Conservation (phyloP, 169 alveolate genomes). For the Eimeria praecox region DNA sequence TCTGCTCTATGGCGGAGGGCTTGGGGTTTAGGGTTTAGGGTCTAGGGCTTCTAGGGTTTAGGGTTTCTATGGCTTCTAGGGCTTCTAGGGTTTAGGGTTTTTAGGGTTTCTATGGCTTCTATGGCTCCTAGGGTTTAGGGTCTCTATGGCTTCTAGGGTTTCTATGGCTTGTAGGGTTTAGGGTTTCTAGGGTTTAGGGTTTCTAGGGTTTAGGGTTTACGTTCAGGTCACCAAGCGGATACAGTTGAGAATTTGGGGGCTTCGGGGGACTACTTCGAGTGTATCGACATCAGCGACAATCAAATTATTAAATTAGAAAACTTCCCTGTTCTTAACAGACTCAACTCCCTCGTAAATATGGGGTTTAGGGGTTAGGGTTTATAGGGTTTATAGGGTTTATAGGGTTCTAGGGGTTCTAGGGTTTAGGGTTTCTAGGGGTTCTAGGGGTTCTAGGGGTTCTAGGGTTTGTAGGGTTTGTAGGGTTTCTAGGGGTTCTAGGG, state of each 20-base stretch:
- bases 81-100: too few species aligned
- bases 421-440: background rate
- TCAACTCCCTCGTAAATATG: slow-evolving; percentile 89
- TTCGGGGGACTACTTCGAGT: slow-evolving; percentile 93
- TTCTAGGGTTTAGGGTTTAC: too few species aligned
- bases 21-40: too few species aligned
- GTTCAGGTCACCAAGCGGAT: slow-evolving; percentile 90
- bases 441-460: background rate
- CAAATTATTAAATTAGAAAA: slow-evolving; percentile 92
- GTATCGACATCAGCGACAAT: slow-evolving; percentile 94
- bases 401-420: background rate
- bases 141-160: background rate
- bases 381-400: too few species aligned
- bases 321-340: slow-evolving; percentile 91
- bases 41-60: slow-evolving; percentile 8
- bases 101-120: background rate
- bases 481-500: background rate
- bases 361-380: slow-evolving; percentile 9
- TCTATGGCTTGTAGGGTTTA: background rate
- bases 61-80: background rate
- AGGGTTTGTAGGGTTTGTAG: background rate
- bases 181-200: too few species aligned
- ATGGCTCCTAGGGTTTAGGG: slow-evolving; percentile 29
- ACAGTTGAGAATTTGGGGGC: slow-evolving; percentile 93
- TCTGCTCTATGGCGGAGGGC: too few species aligned